A percentile compares a stretch with the other conserved stretches of the same genome.
phyloP scores from a whole-genome alignment of 257 asterid genomes.

The Scutellaria minor region DNA sequence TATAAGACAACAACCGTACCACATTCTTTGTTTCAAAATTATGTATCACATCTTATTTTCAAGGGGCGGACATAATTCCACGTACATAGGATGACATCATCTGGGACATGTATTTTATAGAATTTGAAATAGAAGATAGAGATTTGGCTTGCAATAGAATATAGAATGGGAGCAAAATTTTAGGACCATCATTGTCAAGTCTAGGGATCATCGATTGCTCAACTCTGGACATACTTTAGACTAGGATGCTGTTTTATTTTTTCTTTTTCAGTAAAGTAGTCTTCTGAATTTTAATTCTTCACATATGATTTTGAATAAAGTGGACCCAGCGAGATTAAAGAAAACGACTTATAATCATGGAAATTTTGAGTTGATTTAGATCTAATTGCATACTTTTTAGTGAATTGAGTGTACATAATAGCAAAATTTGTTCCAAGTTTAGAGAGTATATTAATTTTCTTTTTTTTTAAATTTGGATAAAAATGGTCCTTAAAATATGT shows the following conservation, averaged over 20 bases:
- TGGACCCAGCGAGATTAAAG: neutral
- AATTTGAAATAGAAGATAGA: too few relatives aligned
- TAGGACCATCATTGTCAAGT: constrained; percentile 12
- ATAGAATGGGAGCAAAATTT: neutral
- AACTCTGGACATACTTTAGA: neutral
- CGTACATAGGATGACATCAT: too few relatives aligned
- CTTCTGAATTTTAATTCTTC: neutral
- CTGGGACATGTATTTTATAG: too few relatives aligned
- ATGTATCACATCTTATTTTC: too few relatives aligned
- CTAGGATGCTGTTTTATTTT: neutral
- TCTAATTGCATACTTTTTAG: neutral
- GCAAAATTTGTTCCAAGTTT: neutral
- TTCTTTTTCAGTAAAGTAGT: too few relatives aligned
- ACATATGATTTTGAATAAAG: neutral
- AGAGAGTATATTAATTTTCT: neutral
- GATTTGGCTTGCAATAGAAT: too few relatives aligned
- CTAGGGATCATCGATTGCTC: constrained; percentile 26
- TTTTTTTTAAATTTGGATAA: too few relatives aligned
- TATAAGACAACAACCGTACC: neutral
- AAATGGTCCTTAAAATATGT: too few relatives aligned
- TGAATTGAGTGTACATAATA: neutral
- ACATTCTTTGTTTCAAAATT: too few relatives aligned
- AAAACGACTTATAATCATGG: neutral
- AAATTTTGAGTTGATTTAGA: neutral
- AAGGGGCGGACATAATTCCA: too few relatives aligned